Conservation (phyloP, 495 filamentous ascomycete species). For the Bombardia bombarda region DNA sequence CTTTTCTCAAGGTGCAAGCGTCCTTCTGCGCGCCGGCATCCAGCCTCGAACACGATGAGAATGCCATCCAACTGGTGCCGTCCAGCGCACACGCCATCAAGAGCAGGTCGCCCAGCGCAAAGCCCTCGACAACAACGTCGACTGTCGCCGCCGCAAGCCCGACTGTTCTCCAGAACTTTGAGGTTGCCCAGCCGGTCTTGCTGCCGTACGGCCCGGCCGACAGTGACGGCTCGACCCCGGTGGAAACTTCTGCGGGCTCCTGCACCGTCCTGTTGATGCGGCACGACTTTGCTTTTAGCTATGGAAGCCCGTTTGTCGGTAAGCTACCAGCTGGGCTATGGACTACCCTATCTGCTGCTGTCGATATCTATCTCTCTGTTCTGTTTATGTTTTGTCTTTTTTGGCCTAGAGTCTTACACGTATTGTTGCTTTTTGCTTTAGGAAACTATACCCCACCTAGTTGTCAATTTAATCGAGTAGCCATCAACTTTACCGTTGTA, state of each 20-base stretch:
- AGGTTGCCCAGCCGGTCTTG: constrained; percentile 60
- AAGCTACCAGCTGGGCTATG: constrained; percentile 20
- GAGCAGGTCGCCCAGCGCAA: background rate
- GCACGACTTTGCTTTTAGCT: constrained; percentile 68
- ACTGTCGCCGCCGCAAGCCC: constrained; percentile 10
- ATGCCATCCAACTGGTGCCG: background rate
- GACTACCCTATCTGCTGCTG: background rate
- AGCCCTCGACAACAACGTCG: constrained; percentile 4
- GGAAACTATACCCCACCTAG: constrained; percentile 59
- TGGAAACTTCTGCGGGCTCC: constrained; percentile 12
- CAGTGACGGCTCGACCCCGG: constrained; percentile 23
- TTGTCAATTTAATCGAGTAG: constrained; percentile 70
- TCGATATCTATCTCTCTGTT: background rate
- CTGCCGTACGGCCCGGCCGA: constrained; percentile 34
- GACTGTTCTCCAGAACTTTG: constrained; percentile 51
- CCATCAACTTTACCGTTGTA: constrained; percentile 74
- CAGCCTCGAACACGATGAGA: too few relatives aligned
- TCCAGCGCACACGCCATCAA: background rate
- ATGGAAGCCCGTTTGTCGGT: constrained; percentile 74
- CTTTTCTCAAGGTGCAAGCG: background rate
- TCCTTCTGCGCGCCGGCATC: too few relatives aligned
- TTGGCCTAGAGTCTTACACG: background rate
- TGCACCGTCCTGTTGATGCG: constrained; percentile 59
- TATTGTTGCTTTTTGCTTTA: constrained; percentile 19
- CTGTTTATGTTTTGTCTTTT: background rate